Evolutionary conservation across 495 filamentous ascomycete genomes (phyloP).

Genomic region (Aspergillus saccharolyticus): DNA sequence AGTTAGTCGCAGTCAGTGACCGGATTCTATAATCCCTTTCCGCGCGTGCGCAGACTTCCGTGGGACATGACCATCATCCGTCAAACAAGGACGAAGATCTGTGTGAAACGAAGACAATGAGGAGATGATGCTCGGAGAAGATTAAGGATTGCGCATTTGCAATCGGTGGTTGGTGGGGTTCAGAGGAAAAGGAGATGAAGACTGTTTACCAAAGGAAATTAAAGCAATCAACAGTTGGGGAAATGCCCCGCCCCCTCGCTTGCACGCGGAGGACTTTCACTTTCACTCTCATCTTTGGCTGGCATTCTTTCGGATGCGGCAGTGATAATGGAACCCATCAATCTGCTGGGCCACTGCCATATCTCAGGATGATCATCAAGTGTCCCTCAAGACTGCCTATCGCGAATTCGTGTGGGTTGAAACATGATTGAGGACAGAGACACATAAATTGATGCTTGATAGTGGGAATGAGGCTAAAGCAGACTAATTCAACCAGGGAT

Average conservation of each 20-base stretch:
- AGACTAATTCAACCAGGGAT: background rate
- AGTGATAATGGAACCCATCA: too few relatives aligned
- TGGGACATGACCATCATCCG: background rate
- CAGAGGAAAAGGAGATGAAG: slow-evolving; percentile 2
- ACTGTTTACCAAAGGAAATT: slow-evolving; percentile 6
- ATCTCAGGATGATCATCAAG: background rate
- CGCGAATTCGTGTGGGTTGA: background rate
- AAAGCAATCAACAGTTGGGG: background rate
- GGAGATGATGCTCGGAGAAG: background rate
- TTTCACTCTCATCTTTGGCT: too few relatives aligned
- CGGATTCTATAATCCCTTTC: background rate
- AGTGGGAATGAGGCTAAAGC: background rate
- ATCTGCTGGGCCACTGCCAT: background rate
- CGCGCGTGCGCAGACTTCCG: too few relatives aligned
- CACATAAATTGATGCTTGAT: background rate
- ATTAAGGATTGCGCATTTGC: background rate
- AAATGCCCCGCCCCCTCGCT: slow-evolving; percentile 4
- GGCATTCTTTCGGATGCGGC: background rate
- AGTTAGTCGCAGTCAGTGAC: too few relatives aligned
- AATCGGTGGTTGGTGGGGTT: slow-evolving; percentile 6
- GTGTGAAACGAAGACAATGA: background rate
- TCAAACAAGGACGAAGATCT: background rate
- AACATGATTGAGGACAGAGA: background rate
- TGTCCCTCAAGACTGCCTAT: background rate
- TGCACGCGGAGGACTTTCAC: background rate